A percentile compares a stretch with the other conserved stretches of the same genome.
phyloP scores from a whole-genome alignment of 2,329 filamentous ascomycete genomes.

The Aureobasidium mangrovei region DNA sequence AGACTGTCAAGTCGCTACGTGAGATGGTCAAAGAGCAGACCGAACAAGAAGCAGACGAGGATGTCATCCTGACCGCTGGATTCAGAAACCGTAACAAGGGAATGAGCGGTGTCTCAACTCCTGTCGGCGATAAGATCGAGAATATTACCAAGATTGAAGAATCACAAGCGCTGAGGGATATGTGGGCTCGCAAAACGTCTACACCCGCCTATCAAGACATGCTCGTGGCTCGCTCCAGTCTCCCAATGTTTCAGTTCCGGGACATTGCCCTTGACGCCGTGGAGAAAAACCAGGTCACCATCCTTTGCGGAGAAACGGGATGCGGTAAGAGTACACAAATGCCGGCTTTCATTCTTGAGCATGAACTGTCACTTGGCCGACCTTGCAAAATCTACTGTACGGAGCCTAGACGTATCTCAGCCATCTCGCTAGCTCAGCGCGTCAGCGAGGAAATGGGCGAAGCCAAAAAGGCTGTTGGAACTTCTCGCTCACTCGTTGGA shows the following conservation, averaged over 20 bases:
- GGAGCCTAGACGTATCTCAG: conserved; percentile 89
- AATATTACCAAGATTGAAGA: neutral
- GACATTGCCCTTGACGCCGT: conserved; percentile 69
- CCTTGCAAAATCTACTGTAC: conserved; percentile 92
- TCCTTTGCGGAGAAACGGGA: conserved; percentile 93
- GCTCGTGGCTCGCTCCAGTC: conserved; percentile 65
- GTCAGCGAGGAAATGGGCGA: conserved; percentile 95
- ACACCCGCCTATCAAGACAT: conserved; percentile 61
- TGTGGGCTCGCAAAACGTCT: conserved; percentile 46
- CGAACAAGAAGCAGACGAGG: conserved; percentile 43
- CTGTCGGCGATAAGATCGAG: conserved; percentile 18
- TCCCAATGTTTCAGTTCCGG: conserved; percentile 85
- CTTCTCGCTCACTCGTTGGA: conserved; percentile 72
- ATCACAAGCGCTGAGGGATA: conserved; percentile 30
- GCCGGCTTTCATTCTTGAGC: conserved; percentile 86
- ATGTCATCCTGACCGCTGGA: conserved; percentile 63
- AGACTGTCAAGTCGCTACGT: conserved; percentile 58
- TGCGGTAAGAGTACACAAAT: conserved; percentile 97
- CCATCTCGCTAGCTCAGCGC: conserved; percentile 83
- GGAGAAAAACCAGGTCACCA: conserved; percentile 73
- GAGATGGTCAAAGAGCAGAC: conserved; percentile 59
- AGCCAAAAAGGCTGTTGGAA: conserved; percentile 70
- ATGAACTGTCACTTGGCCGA: conserved; percentile 71
- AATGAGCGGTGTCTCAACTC: conserved; percentile 26
- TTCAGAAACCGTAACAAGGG: conserved; percentile 47